Evolutionary conservation across 139 green algal species (phyloP), one percentile per base, ranked within the genome.

Genomic region (Chlamydomonas sphaeroides): DNA sequence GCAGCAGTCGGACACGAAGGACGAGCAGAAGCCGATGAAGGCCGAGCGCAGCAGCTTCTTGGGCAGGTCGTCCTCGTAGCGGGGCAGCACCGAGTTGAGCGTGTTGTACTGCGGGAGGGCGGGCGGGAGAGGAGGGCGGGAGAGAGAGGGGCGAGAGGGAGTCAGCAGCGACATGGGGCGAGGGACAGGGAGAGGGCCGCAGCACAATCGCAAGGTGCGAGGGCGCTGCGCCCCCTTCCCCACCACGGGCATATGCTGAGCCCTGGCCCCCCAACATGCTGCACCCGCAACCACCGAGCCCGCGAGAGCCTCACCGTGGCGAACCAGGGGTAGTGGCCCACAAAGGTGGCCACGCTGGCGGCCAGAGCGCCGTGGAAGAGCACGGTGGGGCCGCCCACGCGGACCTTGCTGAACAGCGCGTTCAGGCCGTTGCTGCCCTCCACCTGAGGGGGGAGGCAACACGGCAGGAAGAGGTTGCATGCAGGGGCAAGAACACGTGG

Each of bases 301-400:
- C n/a, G n/a, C n/a, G n/a, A n/a, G n/a, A n/a, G n/a, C n/a, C n/a
- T n/a, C n/a, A n/a, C n/a, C n/a, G 78, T 86, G 30, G 88, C 88
- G 73, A 95, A 98, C 95, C 95, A 98, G 59, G 95, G 95, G 87
- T 96, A 98, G 88, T 98, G 94, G 8, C 95, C 95, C 42, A 96
- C 95, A 84, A 95, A 96, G 74, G 92, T 98, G 72, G 95, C 95
- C 26, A 89, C 90, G 5, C 92, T 94, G 30, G 93, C 92, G 2
- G 95, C 95, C 73, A 98, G 82, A 1, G 94, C 93, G 38, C 95
- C 95, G 77, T 98, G 92, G 79, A 95, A 98, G 48, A 98, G 86
- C 85, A 98, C 95, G 4, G 83, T 85, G 25, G 92, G 88, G 51
- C 95, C 95, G 51, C 90, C 88, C 53, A 84, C 83, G 28, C 84